Evolutionary conservation across 2,329 filamentous ascomycete genomes (phyloP).

Genomic region (Cladosporium sp.): DNA sequence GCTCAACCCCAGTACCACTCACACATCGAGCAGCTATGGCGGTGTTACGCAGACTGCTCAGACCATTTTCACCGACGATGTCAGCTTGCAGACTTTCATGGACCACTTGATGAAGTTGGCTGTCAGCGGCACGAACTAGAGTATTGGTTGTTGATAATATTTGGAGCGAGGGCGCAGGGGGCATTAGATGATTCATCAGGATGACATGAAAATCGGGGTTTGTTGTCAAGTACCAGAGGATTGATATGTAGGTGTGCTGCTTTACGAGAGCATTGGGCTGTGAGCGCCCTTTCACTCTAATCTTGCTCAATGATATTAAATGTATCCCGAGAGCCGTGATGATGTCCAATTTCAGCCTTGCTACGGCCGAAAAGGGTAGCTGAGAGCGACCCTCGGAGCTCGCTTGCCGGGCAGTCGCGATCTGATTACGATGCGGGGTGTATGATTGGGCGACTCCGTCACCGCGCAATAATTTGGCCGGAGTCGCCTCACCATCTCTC

Average conservation of each 20-base stretch:
- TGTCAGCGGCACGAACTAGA: slow-evolving; percentile 32
- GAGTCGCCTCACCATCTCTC: slow-evolving; percentile 1
- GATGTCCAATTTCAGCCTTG: neutral
- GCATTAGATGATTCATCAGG: slow-evolving; percentile 2
- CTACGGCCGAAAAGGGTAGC: neutral
- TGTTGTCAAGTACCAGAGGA: neutral
- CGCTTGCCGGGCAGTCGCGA: neutral
- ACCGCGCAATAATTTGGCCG: slow-evolving; percentile 8
- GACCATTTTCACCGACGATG: slow-evolving; percentile 98
- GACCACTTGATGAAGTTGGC: slow-evolving; percentile 92
- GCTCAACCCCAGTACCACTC: slow-evolving; percentile 94
- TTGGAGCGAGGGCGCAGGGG: slow-evolving; percentile 7
- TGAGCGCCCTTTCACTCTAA: neutral
- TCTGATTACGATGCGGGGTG: slow-evolving; percentile 2
- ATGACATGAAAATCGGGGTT: neutral
- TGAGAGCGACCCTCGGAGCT: neutral
- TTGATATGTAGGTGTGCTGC: neutral
- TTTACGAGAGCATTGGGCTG: neutral
- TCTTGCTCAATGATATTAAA: neutral
- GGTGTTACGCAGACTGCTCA: slow-evolving; percentile 86
- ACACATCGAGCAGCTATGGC: slow-evolving; percentile 88
- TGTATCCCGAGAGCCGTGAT: neutral
- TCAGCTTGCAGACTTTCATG: slow-evolving; percentile 98
- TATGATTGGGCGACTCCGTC: slow-evolving; percentile 3
- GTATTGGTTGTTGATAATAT: neutral